Percentiles rank a stretch among this genome's conserved stretches.
phyloP scores from a whole-genome alignment of 352 stramenopile genomes.

The Poterioochromonas sp. region DNA sequence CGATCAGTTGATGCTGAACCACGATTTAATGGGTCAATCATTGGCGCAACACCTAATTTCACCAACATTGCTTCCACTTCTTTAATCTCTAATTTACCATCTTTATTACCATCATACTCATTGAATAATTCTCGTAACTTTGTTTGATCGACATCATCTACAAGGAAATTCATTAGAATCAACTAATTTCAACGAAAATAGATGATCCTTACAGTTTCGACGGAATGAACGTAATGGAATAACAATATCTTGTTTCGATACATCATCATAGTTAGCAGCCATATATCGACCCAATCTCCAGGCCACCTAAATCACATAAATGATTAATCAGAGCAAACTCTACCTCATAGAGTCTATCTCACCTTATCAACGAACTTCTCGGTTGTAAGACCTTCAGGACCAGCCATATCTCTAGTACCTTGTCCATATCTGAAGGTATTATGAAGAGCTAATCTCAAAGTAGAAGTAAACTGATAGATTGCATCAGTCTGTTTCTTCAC shows the following conservation, averaged over 20 bases:
- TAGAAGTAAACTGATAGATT: constrained; percentile 55
- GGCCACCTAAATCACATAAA: constrained; percentile 33
- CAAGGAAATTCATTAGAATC: not conserved
- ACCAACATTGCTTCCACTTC: constrained; percentile 65
- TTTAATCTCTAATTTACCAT: constrained; percentile 62
- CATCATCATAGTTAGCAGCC: constrained; percentile 46
- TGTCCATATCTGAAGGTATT: constrained; percentile 72
- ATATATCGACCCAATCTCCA: constrained; percentile 61
- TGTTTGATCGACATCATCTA: constrained; percentile 52
- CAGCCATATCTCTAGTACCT: constrained; percentile 66
- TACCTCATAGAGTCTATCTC: not conserved
- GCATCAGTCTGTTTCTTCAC: not conserved
- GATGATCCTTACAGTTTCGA: constrained; percentile 33
- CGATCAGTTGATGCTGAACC: not conserved
- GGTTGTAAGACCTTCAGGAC: constrained; percentile 62
- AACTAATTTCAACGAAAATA: not conserved
- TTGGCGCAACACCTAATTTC: constrained; percentile 63
- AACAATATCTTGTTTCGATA: constrained; percentile 42
- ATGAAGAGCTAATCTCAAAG: constrained; percentile 59
- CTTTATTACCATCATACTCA: constrained; percentile 61
- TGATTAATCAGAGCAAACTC: not conserved
- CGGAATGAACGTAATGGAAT: not conserved
- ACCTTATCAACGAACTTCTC: constrained; percentile 68
- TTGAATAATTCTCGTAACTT: constrained; percentile 58
- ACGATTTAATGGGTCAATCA: constrained; percentile 32